Percentiles rank a stretch among this genome's conserved stretches.
Evolutionary conservation across 2,329 filamentous ascomycete genomes (phyloP).

Genomic region (Colletotrichum sp.): DNA sequence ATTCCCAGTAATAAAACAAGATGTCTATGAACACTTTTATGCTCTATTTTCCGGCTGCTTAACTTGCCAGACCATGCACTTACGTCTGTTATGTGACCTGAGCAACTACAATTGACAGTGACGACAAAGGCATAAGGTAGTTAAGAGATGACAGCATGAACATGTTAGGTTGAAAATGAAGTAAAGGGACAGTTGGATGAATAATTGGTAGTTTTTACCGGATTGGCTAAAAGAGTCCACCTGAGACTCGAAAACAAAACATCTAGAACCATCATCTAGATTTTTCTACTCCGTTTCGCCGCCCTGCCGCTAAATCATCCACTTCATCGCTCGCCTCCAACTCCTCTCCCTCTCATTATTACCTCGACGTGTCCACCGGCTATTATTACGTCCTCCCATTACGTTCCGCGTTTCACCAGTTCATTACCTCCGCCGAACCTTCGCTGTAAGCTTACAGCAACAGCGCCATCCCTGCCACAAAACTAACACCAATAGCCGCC

Average conservation of each 20-base stretch:
- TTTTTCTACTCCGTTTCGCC: not conserved
- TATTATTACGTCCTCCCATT: not conserved
- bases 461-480: not conserved
- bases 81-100: not conserved
- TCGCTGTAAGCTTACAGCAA: not conserved
- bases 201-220: not conserved
- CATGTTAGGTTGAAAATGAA: fast-evolving
- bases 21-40: not conserved
- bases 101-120: fast-evolving
- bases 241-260: not conserved
- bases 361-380: not conserved
- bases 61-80: not conserved
- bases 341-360: not conserved
- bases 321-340: not conserved
- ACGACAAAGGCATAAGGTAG: not conserved
- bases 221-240: not conserved
- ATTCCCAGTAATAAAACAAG: not conserved
- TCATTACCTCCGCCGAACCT: not conserved
- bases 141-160: fast-evolving
- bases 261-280: not conserved
- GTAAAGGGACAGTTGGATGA: not conserved
- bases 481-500: not conserved
- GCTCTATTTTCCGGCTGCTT: not conserved
- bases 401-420: not conserved
- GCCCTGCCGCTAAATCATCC: not conserved